Evolutionary conservation across 192 early-diverging fungal genomes (phyloP).

Genomic region (Coemansia sp.): DNA sequence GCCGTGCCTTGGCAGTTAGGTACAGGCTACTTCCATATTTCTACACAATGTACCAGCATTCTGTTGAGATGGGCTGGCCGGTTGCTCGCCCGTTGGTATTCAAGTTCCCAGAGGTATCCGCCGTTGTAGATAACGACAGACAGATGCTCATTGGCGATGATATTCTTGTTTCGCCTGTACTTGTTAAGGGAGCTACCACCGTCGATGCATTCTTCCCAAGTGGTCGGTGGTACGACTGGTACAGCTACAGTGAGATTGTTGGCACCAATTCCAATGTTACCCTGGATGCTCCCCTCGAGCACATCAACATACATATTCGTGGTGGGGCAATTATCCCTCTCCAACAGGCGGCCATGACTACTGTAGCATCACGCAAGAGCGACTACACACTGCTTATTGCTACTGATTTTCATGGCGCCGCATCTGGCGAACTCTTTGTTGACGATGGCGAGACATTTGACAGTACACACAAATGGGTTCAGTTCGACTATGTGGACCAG

Average conservation of each 20-base stretch:
- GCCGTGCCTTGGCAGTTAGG: conserved; percentile 54
- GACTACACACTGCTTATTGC: conserved; percentile 57
- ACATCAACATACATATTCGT: conserved; percentile 60
- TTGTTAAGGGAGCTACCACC: conserved; percentile 43
- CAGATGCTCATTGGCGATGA: conserved; percentile 61
- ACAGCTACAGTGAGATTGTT: conserved; percentile 19
- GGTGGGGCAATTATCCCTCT: conserved; percentile 60
- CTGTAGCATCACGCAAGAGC: conserved; percentile 38
- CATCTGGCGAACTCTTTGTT: conserved; percentile 56
- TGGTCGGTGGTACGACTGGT: conserved; percentile 65
- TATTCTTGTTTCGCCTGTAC: conserved; percentile 60
- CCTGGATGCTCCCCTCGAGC: conserved; percentile 52
- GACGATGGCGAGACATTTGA: conserved; percentile 62
- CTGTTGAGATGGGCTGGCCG: conserved; percentile 54
- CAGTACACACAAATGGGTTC: conserved; percentile 19
- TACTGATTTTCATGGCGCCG: conserved; percentile 43
- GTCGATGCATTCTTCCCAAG: conserved; percentile 63
- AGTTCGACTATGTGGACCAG: conserved; percentile 8
- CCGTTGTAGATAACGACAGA: conserved; percentile 49
- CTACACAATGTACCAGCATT: conserved; percentile 57
- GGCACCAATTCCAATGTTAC: conserved; percentile 24
- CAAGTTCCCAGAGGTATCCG: conserved; percentile 40
- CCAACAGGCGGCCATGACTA: conserved; percentile 53
- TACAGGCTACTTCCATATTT: conserved; percentile 62
- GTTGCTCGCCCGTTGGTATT: conserved; percentile 60